Evolutionary conservation across 306 rosid genomes (phyloP), one percentile per base, ranked within the genome.

Genomic region (Acacia confusa): DNA sequence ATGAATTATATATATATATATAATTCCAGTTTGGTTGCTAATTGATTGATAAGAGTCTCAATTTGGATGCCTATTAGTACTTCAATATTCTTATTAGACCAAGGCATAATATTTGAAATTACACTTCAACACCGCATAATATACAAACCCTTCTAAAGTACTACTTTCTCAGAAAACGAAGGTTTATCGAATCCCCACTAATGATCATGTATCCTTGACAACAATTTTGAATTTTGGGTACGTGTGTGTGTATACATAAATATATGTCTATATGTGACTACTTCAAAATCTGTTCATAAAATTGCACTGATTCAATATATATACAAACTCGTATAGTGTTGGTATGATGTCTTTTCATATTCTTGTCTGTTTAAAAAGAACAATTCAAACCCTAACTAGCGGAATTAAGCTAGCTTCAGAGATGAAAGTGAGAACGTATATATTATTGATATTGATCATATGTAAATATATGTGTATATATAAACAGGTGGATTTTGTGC

Each of bases 401-500:
- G 60, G 12, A 44, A 45, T 71, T 71, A 0, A 71, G 17, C 24
- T 45, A 25, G 24, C 15, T 19, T 20, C 27, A 55, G 12, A 55
- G 24, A n/a, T 20, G 12, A 55, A n/a, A 55, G 61, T n/a, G n/a
- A 55, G 20, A n/a, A 60, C 68, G 38, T 63, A 13, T 5, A 6
- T 60, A 43, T n/a, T 55, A 14, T 0, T 47, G 25, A 34, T 52
- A 4, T 38, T 48, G 27, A 34, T 67, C 15, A 36, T 9, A 19
- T 61, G 92, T n/a, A n/a, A 7, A 8, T 52, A 1, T 32, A 4
- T 32, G 3, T 32, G 32, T 32, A 7, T 43, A 91, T n/a, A 55
- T 22, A 57, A 7, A 9, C 27, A 94, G 99, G 99, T 96, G 85
- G 99, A 96, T 76, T 96, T 86, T 84, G 79, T 96, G 88, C 63